Evolutionary conservation across 1,284 basidiomycete species (phyloP), one percentile per base, ranked within the genome.

Genomic region (Naganishia albida): DNA sequence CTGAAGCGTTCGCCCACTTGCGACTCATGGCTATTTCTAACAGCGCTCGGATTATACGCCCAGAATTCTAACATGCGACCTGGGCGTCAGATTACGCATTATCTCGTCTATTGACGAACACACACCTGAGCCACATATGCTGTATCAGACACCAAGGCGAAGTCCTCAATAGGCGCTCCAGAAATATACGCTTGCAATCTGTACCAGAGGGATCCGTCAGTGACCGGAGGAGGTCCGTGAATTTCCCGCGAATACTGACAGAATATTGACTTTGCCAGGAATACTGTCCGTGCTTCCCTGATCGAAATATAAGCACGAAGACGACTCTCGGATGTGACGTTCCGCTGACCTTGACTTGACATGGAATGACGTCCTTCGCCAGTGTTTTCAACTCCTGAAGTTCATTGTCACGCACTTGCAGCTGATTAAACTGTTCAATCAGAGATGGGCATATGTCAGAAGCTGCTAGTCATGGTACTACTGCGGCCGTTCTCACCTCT

Each of bases 101-200:
- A 28, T 25, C 15, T 54, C 13, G 2, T 20, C 8, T n/a, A 34
- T n/a, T 34, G n/a, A 3, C 39, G 25, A 13, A 15, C 26, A 64
- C 77, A 64, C 43, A 80, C 78, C 73, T 93, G 91, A 34, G 91
- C 90, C 44, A 88, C 91, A 74, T 97, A 99, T 3, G 88, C 92
- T 71, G 88, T 89, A 76, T 99, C 96, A 0, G 95, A 99, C 1
- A 99, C 89, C 59, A 99, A 82, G 10, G 96, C 96, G 76, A 98
- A 99, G 80, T 99, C 96, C 67, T 97, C 90, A 26, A 98, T 82
- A 50, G 82, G 83, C 25, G 86, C 83, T 60, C 85, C 82, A 26
- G 93, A 97, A 68, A 99, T 92, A 77, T 87, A 90, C 3, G 87
- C 89, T 80, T 99, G 96, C 28, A 99, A 82, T 16, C 74, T 76